These are phyloP conservation scores for Dryadomyces quercus-mongolicae DNA, from an alignment of 2,329 filamentous ascomycete genomes.

Conservation along the genomic window DNA sequence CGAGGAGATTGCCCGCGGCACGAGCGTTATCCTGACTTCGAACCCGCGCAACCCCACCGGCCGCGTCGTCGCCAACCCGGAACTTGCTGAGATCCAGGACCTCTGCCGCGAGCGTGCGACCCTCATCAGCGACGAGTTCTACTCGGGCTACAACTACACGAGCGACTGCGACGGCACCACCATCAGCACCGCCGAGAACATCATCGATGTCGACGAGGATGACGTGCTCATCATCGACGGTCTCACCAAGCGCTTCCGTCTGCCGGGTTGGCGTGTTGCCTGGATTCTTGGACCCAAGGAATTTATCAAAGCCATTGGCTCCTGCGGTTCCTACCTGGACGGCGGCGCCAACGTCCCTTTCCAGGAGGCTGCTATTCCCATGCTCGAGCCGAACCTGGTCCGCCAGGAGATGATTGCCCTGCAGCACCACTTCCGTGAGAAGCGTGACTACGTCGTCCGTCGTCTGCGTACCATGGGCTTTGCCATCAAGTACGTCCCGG, in stretches of 20 bases:
- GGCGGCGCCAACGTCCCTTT: constrained; percentile 91
- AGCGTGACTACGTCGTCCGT: constrained; percentile 81
- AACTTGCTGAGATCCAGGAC: constrained; percentile 83
- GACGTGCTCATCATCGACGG: constrained; percentile 93
- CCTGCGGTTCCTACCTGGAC: constrained; percentile 87
- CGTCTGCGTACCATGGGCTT: constrained; percentile 81
- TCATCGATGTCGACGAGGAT: constrained; percentile 79
- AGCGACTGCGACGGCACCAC: constrained; percentile 82
- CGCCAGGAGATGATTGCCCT: constrained; percentile 78
- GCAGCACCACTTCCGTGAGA: constrained; percentile 78
- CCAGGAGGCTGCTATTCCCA: constrained; percentile 83
- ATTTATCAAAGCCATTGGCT: constrained; percentile 86
- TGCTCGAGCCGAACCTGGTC: constrained; percentile 81
- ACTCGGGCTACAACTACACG: constrained; percentile 92
- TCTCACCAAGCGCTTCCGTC: constrained; percentile 89
- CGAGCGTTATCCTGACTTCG: constrained; percentile 81
- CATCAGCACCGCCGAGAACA: constrained; percentile 79
- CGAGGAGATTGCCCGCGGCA: constrained; percentile 78
- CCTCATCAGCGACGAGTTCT: constrained; percentile 93
- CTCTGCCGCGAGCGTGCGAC: constrained; percentile 85
- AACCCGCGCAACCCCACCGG: constrained; percentile 95
- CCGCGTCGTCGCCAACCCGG: constrained; percentile 71
- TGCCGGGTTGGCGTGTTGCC: constrained; percentile 91
- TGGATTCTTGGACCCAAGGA: constrained; percentile 96
- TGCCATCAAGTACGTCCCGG: constrained; percentile 68